Percentiles rank a stretch among this genome's conserved stretches.
These are phyloP conservation scores for Suillus occidentalis DNA, from an alignment of 768 basidiomycete genomes.

Conservation along the genomic window DNA sequence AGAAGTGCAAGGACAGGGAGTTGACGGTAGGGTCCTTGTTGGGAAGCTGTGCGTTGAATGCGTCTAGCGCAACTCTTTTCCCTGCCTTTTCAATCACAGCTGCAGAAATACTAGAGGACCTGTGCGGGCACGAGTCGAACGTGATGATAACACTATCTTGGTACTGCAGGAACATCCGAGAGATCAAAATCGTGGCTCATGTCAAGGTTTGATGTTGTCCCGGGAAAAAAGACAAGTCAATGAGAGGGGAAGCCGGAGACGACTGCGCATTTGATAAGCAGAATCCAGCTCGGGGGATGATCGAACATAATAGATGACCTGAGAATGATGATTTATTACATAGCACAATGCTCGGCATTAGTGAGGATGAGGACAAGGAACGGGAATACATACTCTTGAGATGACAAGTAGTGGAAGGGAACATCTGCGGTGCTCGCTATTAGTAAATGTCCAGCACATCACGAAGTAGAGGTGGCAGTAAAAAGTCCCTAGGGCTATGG, in stretches of 20 bases:
- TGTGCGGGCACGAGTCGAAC: background rate
- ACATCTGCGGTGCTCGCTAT: background rate
- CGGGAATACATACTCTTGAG: conserved; percentile 12
- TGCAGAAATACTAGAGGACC: background rate
- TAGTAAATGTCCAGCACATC: no score
- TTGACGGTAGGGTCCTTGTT: background rate
- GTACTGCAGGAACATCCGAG: conserved; percentile 4
- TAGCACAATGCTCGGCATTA: conserved; percentile 5
- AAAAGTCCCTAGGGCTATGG: no score
- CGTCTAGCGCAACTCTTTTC: background rate
- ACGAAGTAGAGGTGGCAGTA: no score
- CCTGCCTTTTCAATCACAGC: background rate
- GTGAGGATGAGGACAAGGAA: conserved; percentile 16
- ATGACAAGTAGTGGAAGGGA: conserved; percentile 5
- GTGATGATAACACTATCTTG: background rate
- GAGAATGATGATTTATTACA: background rate
- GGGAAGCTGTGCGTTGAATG: background rate
- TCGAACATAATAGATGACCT: conserved; percentile 21
- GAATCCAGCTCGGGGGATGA: conserved; percentile 7
- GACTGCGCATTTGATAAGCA: conserved; percentile 9
- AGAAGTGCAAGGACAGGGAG: background rate
- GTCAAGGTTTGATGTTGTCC: no score
- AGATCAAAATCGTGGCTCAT: conserved; percentile 4
- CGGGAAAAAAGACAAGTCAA: background rate
- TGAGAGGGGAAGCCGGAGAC: conserved; percentile 3